phyloP scores from a whole-genome alignment of 169 alveolate genomes.

The Plasmodium adleri region DNA sequence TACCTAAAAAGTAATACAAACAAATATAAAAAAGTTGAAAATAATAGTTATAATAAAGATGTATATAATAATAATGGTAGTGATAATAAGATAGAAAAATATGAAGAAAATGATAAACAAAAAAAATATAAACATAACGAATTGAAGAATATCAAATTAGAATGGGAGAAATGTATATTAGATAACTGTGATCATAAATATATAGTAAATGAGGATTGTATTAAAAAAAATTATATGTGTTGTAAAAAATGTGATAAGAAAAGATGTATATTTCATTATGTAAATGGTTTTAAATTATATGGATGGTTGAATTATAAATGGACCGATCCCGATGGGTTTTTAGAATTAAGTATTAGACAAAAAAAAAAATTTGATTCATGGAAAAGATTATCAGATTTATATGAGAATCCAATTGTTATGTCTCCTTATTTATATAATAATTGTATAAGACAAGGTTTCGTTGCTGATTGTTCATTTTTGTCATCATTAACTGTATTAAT shows the following conservation, averaged over 20 bases:
- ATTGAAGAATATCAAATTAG: not conserved
- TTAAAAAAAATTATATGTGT: conserved; percentile 42
- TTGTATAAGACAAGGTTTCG: conserved; percentile 91
- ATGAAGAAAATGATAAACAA: not conserved
- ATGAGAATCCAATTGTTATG: conserved; percentile 77
- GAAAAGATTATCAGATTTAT: conserved; percentile 83
- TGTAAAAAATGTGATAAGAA: conserved; percentile 45
- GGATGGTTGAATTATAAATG: conserved; percentile 81
- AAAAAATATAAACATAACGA: not conserved
- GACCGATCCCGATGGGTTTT: conserved; percentile 88
- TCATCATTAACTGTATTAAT: conserved; percentile 91
- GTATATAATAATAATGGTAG: too few species aligned
- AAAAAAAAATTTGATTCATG: conserved; percentile 81
- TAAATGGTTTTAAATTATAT: conserved; percentile 49
- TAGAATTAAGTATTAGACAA: conserved; percentile 84
- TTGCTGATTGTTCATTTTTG: conserved; percentile 95
- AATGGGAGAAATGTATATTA: not conserved
- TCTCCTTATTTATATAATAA: conserved; percentile 78
- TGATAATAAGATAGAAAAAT: too few species aligned
- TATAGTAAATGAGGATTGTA: conserved; percentile 30
- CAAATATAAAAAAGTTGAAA: too few species aligned
- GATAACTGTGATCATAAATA: conserved; percentile 43
- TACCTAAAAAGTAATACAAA: too few species aligned
- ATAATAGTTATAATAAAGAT: too few species aligned
- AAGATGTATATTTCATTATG: conserved; percentile 72